Base-by-base conservation (phyloP, 495 filamentous ascomycete species). In the Aspergillus bertholletiae region DNA sequence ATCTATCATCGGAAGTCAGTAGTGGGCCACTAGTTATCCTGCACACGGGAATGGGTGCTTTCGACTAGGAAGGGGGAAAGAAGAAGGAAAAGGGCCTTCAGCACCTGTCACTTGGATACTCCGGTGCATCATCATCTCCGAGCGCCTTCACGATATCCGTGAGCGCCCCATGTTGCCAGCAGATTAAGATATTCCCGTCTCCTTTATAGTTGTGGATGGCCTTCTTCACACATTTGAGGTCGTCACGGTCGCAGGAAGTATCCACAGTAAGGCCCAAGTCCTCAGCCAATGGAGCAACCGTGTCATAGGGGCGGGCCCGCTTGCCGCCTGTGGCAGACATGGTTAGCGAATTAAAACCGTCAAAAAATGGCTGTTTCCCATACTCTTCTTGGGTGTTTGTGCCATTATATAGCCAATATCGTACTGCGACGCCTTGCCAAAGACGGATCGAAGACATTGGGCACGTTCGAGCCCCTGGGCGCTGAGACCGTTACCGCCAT, bases 391-490 rank as follows among this genome's bases (percentile, higher is more conserved):
- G 2, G 76, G 77, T 1, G 66, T 74, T 60, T 79, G 54, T 3
- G 80, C 80, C 60, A 84, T 69, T 53, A 83, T 81, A 48, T 81
- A 69, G 0, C 72, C 67, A 45, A 84, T 82, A 45, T 81, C 61
- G 60, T 83, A 84, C 0, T 17, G 34, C 3, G 77, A 80, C 18
- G 56, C 51, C 0, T 60, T 53, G 5, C 79, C 75, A 48, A 84
- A 84, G 5, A 80, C 73, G 15, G 59, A 54, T 6, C 66, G 66
- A 23, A 84, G 62, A 56, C 79, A 82, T 53, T 84, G 72, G 0
- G 81, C 75, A 21, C 81, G 78, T 58, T 78, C 34, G 13, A 71
- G 21, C 15, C 81, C 81, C 45, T 73, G 51, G 0, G 73, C 43
- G 27, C 64, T 80, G 21, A 84, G 65, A 0, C 79, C 80, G 32